phyloP scores from a whole-genome alignment of 129 eudicot genomes.

The Logfia minima region DNA sequence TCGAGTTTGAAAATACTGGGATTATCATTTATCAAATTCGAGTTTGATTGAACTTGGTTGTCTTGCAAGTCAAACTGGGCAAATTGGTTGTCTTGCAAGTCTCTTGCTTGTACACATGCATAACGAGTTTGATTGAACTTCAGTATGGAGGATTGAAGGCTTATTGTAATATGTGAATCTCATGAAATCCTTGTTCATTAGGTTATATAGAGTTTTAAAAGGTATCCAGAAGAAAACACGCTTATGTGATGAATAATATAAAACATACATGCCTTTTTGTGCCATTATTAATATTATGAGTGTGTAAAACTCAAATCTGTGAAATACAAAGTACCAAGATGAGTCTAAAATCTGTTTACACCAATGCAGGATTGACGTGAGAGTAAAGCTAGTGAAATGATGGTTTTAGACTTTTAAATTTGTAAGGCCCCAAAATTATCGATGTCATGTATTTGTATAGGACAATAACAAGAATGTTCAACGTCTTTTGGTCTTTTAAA shows the following conservation, averaged over 20 bases:
- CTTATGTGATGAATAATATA: not conserved
- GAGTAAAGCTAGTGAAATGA: too few species aligned
- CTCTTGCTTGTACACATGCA: not conserved
- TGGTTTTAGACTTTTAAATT: too few species aligned
- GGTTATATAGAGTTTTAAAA: not conserved
- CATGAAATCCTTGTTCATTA: not conserved
- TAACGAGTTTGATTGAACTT: not conserved
- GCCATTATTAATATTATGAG: not conserved
- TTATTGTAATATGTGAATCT: not conserved
- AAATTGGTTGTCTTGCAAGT: not conserved
- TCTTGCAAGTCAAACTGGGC: too few species aligned
- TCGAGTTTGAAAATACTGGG: too few species aligned
- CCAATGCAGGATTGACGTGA: too few species aligned
- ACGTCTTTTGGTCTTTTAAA: too few species aligned
- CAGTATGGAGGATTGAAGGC: not conserved
- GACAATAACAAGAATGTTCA: too few species aligned
- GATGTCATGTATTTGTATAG: too few species aligned
- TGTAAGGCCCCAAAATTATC: too few species aligned
- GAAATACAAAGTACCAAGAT: not conserved
- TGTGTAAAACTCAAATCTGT: not conserved
- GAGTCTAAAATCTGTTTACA: not conserved
- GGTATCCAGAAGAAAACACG: not conserved
- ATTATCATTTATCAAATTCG: too few species aligned
- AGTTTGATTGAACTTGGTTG: too few species aligned
- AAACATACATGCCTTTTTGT: not conserved